phyloP scores from a whole-genome alignment of 495 filamentous ascomycete genomes.

The Clavariopsis aquatica region DNA sequence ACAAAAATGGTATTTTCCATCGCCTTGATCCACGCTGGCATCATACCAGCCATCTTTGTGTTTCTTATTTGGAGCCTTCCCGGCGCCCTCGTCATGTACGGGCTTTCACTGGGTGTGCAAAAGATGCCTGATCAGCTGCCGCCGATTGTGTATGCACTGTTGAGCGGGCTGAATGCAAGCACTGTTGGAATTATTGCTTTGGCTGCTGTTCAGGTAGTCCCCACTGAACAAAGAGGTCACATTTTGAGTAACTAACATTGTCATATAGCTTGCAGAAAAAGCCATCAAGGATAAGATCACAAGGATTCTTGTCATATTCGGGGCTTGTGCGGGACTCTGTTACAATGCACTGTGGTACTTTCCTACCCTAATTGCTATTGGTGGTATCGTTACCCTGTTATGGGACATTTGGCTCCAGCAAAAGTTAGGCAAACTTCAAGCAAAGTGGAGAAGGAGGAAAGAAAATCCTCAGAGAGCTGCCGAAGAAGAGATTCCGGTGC shows the following conservation, averaged over 20 bases:
- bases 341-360: conserved; percentile 86
- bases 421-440: conserved; percentile 38
- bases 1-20: conserved; percentile 83
- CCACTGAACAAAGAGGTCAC: background rate
- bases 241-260: background rate
- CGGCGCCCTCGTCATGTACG: conserved; percentile 77
- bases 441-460: conserved; percentile 14
- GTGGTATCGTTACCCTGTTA: conserved; percentile 55
- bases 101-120: conserved; percentile 66
- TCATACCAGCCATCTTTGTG: conserved; percentile 61
- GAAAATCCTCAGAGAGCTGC: conserved; percentile 12
- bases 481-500: conserved; percentile 15
- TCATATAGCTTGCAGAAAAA: conserved; percentile 62
- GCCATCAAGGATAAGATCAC: conserved; percentile 74
- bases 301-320: conserved; percentile 68
- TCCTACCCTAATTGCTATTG: conserved; percentile 67
- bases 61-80: conserved; percentile 77
- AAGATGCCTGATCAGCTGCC: conserved; percentile 64
- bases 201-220: conserved; percentile 62
- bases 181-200: conserved; percentile 80
- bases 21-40: conserved; percentile 64
- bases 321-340: conserved; percentile 66
- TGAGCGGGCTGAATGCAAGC: conserved; percentile 76
- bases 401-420: conserved; percentile 63
- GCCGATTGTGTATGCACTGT: conserved; percentile 66